Evolutionary conservation across 768 basidiomycete species (phyloP).

Genomic region (Lentinula sp.): DNA sequence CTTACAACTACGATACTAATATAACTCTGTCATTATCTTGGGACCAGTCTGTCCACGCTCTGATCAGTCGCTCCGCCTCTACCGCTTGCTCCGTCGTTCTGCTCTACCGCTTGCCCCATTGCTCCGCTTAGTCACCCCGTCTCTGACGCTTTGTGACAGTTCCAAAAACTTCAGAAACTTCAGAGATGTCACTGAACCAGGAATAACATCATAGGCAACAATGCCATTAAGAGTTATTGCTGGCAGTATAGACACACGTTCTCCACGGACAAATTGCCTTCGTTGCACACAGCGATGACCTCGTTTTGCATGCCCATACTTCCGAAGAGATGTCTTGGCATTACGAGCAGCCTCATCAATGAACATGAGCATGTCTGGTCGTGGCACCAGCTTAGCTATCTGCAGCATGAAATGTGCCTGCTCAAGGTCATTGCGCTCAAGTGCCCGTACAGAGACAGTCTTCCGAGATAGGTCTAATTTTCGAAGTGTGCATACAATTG

Average conservation of each 20-base stretch:
- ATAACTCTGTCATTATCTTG: too few relatives aligned
- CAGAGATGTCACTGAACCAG: slow-evolving; percentile 25
- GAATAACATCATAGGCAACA: slow-evolving; percentile 23
- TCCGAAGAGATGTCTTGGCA: slow-evolving; percentile 2
- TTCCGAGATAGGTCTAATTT: neutral
- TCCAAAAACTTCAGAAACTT: slow-evolving; percentile 22
- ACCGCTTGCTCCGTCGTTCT: too few relatives aligned
- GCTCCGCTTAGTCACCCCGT: too few relatives aligned
- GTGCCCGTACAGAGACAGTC: neutral
- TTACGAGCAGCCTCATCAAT: slow-evolving; percentile 1
- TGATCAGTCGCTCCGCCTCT: too few relatives aligned
- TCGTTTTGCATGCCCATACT: slow-evolving; percentile 1
- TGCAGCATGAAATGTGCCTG: neutral
- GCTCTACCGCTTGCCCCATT: too few relatives aligned
- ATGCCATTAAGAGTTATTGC: slow-evolving; percentile 13
- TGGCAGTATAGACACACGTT: slow-evolving; percentile 11
- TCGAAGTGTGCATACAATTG: too few relatives aligned
- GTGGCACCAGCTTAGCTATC: neutral
- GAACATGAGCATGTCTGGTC: neutral
- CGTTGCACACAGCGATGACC: neutral
- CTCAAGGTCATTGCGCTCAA: neutral
- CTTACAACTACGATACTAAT: too few relatives aligned
- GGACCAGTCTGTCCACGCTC: too few relatives aligned
- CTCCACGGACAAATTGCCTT: neutral
- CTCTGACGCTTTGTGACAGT: neutral